phyloP scores from a whole-genome alignment of 2,329 filamentous ascomycete genomes.

The Metarhizium humberi region DNA sequence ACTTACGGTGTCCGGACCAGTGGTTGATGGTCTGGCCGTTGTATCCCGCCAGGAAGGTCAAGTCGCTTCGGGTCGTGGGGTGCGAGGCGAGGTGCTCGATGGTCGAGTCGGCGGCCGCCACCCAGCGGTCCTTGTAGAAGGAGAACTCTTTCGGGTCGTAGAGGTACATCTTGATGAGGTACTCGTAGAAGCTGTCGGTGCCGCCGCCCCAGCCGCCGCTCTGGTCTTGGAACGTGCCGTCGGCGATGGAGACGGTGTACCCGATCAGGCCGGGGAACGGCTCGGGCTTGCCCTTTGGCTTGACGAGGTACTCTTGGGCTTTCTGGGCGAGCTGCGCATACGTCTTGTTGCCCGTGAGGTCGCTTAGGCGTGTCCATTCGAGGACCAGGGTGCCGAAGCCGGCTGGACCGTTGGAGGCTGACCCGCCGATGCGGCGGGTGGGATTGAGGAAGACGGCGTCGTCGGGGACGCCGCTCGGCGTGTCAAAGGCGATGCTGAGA shows the following conservation, averaged over 20 bases:
- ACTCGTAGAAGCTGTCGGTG: constrained; percentile 78
- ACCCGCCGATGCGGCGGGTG: constrained; percentile 35
- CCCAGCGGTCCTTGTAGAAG: constrained; percentile 64
- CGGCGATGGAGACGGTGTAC: constrained; percentile 51
- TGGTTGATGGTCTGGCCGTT: constrained; percentile 33
- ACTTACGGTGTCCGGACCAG: constrained; percentile 41
- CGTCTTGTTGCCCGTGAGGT: constrained; percentile 57
- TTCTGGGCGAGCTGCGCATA: constrained; percentile 60
- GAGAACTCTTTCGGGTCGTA: constrained; percentile 60
- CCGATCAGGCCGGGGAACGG: constrained; percentile 73
- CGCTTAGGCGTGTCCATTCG: constrained; percentile 75
- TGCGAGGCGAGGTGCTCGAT: constrained; percentile 63
- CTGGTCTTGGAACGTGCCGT: constrained; percentile 58
- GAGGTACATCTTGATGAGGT: constrained; percentile 83
- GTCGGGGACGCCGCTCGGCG: constrained; percentile 62
- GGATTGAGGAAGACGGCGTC: constrained; percentile 56
- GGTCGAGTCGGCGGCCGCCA: constrained; percentile 63
- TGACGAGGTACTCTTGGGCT: constrained; percentile 62
- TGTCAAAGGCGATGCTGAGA: constrained; percentile 70
- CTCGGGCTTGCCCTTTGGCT: constrained; percentile 48
- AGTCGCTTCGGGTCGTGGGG: constrained; percentile 53
- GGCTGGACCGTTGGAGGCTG: constrained; percentile 60
- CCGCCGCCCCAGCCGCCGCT: constrained; percentile 69
- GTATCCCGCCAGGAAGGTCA: constrained; percentile 62
- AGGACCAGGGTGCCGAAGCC: constrained; percentile 70